These are phyloP conservation scores for Alternaria burnsii DNA, from an alignment of 2,329 filamentous ascomycete genomes.

Conservation along the genomic window DNA sequence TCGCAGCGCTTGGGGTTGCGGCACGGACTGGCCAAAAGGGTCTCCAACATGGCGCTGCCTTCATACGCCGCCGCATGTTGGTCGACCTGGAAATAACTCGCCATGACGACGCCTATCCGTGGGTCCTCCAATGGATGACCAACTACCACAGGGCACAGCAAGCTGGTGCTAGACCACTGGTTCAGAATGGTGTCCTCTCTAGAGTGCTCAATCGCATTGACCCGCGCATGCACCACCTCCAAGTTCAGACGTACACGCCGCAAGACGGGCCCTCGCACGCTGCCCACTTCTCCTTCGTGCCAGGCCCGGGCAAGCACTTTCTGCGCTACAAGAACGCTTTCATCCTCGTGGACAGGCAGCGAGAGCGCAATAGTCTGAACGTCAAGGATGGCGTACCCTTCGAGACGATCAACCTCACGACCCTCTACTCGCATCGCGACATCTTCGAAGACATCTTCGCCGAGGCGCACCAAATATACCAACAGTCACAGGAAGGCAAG, in stretches of 20 bases:
- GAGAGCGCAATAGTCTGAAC: conserved; percentile 79
- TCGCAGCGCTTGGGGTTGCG: conserved; percentile 85
- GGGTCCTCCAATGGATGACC: conserved; percentile 95
- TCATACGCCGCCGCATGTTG: conserved; percentile 84
- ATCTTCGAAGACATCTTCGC: conserved; percentile 90
- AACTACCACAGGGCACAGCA: conserved; percentile 74
- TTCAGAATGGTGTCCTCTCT: conserved; percentile 56
- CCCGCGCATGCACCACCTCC: conserved; percentile 68
- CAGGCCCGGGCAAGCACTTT: conserved; percentile 88
- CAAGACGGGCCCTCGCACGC: conserved; percentile 73
- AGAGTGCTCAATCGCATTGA: conserved; percentile 66
- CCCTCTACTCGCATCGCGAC: conserved; percentile 86
- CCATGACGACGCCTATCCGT: conserved; percentile 90
- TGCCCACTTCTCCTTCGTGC: conserved; percentile 87
- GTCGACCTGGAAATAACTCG: conserved; percentile 96
- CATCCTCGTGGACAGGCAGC: conserved; percentile 85
- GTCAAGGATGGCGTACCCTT: conserved; percentile 86
- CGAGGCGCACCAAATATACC: conserved; percentile 83
- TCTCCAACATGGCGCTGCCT: conserved; percentile 72
- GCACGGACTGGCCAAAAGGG: conserved; percentile 83
- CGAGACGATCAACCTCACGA: conserved; percentile 91
- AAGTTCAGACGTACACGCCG: conserved; percentile 70
- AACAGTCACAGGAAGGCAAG: conserved; percentile 85
- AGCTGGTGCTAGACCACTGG: conserved; percentile 47
- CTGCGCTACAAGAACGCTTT: conserved; percentile 87